phyloP scores from a whole-genome alignment of 805 yeast genomes.

The Cyberlindnera galapagoensis region DNA sequence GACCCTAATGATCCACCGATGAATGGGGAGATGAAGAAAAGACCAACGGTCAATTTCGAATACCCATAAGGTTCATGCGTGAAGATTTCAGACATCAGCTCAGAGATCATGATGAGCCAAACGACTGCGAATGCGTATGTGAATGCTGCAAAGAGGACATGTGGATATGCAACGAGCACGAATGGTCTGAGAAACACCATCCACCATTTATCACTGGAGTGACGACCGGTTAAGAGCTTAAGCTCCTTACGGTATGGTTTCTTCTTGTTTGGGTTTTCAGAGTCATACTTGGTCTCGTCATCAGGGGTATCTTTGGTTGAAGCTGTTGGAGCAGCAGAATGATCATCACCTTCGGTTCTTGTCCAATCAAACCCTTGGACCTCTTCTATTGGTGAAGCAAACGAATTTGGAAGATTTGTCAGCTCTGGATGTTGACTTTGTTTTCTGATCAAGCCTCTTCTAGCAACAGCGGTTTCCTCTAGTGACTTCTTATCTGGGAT shows the following conservation, averaged over 20 bases:
- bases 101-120: too few species aligned
- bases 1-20: constrained; percentile 55
- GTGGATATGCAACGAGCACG: constrained; percentile 33
- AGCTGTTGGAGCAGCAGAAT: neutral
- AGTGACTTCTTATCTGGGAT: too few species aligned
- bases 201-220: constrained; percentile 45
- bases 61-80: constrained; percentile 34
- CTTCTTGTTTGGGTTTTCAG: constrained; percentile 3
- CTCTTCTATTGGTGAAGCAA: neutral
- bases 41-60: constrained; percentile 40
- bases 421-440: too few species aligned
- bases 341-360: neutral
- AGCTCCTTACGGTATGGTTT: constrained; percentile 29
- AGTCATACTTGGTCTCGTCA: neutral
- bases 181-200: constrained; percentile 51
- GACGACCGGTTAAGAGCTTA: constrained; percentile 42
- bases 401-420: neutral
- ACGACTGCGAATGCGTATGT: too few species aligned
- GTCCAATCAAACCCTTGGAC: neutral
- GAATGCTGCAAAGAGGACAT: too few species aligned
- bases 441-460: too few species aligned
- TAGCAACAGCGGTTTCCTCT: too few species aligned
- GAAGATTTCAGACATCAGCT: constrained; percentile 46
- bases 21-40: constrained; percentile 50
- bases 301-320: neutral